phyloP scores from a whole-genome alignment of 2,329 filamentous ascomycete genomes.

The Colletotrichum melonis region DNA sequence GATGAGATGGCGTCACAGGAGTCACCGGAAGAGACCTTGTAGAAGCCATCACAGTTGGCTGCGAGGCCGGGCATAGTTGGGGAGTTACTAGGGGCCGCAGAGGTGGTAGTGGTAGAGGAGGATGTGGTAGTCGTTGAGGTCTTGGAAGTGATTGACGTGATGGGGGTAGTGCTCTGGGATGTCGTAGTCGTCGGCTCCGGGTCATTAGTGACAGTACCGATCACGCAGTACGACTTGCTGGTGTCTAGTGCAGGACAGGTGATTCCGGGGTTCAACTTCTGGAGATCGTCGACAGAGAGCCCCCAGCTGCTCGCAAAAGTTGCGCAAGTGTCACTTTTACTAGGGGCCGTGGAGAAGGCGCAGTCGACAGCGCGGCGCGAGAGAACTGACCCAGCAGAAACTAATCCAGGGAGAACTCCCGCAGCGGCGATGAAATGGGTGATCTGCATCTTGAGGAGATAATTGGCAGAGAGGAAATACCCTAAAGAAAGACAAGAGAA shows the following conservation, averaged over 20 bases:
- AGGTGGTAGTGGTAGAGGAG: neutral
- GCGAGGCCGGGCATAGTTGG: slow-evolving; percentile 3
- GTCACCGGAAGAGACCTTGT: slow-evolving; percentile 19
- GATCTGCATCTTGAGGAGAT: neutral
- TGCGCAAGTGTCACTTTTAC: neutral
- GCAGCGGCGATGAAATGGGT: neutral
- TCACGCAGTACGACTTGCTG: neutral
- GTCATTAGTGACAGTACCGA: neutral
- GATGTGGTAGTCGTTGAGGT: neutral
- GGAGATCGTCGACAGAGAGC: neutral
- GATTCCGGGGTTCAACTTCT: neutral
- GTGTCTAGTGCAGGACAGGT: neutral
- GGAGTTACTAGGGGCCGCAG: neutral
- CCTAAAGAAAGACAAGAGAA: neutral
- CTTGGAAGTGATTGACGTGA: neutral
- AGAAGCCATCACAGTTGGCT: slow-evolving; percentile 14
- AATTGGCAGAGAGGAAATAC: neutral
- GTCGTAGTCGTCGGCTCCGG: neutral
- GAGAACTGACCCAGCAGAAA: neutral
- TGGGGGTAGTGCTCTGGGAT: neutral
- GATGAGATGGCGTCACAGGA: slow-evolving; percentile 10
- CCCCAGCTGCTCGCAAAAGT: neutral
- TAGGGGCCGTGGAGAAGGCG: neutral
- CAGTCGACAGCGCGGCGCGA: neutral
- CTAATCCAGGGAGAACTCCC: neutral